Percentiles rank a stretch among this genome's conserved stretches.
Evolutionary conservation across 352 stramenopile genomes (phyloP).

Genomic region (Globisporangium barbulae): DNA sequence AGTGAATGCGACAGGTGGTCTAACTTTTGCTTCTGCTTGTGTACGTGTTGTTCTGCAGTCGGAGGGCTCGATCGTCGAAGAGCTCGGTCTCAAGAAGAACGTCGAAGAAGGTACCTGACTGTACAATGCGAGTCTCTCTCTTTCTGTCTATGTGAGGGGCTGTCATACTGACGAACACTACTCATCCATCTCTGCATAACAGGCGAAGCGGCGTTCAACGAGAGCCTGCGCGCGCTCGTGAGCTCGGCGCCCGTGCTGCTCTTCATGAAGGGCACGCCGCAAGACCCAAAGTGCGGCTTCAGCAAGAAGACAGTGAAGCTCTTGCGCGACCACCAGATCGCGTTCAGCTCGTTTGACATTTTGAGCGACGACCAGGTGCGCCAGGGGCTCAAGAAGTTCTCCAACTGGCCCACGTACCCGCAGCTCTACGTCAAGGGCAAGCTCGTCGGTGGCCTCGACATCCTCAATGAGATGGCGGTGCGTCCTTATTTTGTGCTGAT

Average conservation of each 20-base stretch:
- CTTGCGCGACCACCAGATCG: slow-evolving; percentile 85
- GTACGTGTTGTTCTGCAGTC: slow-evolving; percentile 10
- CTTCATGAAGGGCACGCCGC: slow-evolving; percentile 94
- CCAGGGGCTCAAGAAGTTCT: slow-evolving; percentile 95
- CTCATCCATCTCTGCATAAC: slow-evolving; percentile 11
- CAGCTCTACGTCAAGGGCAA: slow-evolving; percentile 96
- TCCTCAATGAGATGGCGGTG: slow-evolving; percentile 93
- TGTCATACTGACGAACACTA: background rate
- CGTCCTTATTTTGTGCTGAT: background rate
- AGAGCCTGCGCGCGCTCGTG: slow-evolving; percentile 84
- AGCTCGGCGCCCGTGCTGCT: slow-evolving; percentile 90
- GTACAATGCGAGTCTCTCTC: background rate
- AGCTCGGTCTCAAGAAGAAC: slow-evolving; percentile 72
- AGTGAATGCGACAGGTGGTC: background rate
- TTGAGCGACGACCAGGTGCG: slow-evolving; percentile 92
- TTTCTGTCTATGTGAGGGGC: background rate
- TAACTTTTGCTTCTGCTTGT: background rate
- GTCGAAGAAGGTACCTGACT: slow-evolving; percentile 36
- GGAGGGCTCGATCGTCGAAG: slow-evolving; percentile 74
- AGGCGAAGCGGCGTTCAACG: slow-evolving; percentile 76
- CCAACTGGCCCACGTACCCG: slow-evolving; percentile 97
- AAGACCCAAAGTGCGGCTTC: slow-evolving; percentile 92
- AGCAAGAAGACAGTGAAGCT: slow-evolving; percentile 92
- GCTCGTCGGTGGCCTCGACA: slow-evolving; percentile 93
- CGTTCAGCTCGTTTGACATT: slow-evolving; percentile 96